Evolutionary conservation across 345 rosid genomes (phyloP), one percentile per base, ranked within the genome.

Genomic region (Acer yangbiense): DNA sequence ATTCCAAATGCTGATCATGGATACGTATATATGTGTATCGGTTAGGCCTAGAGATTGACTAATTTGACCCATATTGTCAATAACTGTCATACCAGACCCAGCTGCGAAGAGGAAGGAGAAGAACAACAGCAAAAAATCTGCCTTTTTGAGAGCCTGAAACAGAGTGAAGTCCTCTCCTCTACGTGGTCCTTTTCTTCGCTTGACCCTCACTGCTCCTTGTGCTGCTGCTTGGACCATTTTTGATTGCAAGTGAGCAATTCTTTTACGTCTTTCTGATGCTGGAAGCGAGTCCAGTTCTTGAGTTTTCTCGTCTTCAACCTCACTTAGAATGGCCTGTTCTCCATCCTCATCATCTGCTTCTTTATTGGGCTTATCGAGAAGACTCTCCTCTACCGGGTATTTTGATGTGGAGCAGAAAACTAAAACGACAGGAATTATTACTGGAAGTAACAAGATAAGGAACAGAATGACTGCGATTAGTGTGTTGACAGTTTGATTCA

Each of bases 31-130:
- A 76, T 86, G 84, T 20, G 90, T 78, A 78, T 90, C 78, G 52
- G 66, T 84, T 18, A 90, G 91, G 8, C 97, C 97, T 0, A 92
- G 80, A 25, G 96, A 92, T 76, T 83, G 83, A 50, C 90, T 83
- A 78, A 94, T 90, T 86, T 94, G 97, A 61, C 96, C 98, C 69
- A 94, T 82, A 79, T 94, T 94, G 78, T 94, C 97, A 21, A 94
- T 92, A 74, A 92, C 82, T 1, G 92, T 94, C 76, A 94, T 76
- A n/a, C 97, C 97, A 32, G 96, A 91, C 69, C 97, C 97, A 39
- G 91, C 79, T 66, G 90, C 97, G 65, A 94, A 86, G 68, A 91
- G 69, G 44, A 94, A 85, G 41, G 95, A 93, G 72, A 93, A 3
- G 60, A 88, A 93, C 58, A 93, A 82, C 61, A 93, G 93, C 98